Base-by-base conservation (phyloP, 1,284 basidiomycete species). In the Xerocomus cyaneibrunnescens region DNA sequence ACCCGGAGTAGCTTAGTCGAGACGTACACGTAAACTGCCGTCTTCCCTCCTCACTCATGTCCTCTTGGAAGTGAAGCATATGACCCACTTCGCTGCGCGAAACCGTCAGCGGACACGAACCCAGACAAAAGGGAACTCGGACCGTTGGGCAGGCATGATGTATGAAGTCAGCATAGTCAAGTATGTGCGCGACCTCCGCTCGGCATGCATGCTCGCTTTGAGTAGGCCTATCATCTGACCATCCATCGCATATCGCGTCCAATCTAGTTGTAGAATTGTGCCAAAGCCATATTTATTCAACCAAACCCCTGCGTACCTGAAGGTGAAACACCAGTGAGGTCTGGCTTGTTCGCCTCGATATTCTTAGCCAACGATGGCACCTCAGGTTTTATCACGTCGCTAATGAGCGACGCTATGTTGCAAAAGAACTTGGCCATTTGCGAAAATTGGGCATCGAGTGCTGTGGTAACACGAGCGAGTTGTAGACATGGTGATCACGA, bases 141-240 rank as follows among this genome's bases (percentile, higher is more conserved):
- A 60, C 60, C 58, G 55, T 60, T 60, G 57, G 2, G 59, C 57
- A 25, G 55, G 54, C 51, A 60, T 60, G 30, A 60, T 62, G n/a
- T 57, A 60, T 38, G 50, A 22, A 30, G 60, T 46, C 6, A 58
- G 62, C 37, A 61, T 61, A 1, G 45, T 58, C 40, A 60, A 3
- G 32, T 60, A 60, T 6, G 58, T 60, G 9, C 5, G 21, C 9
- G 58, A 62, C 17, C 62, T 60, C 7, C 61, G 50, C 27, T 60
- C 55, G 1, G 60, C 50, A 10, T 60, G 60, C 51, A 62, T 60
- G 49, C 57, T 60, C 39, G 60, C 60, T 51, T 54, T 60, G 35
- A 62, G 60, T 4, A 58, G 58, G 16, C 51, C 50, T 51, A 62
- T 60, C 60, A 60, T 60, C 35, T 60, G 60, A 1, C 51, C 39